Conservation (phyloP, 352 stramenopile species). For the Phytophthora macrochlamydospora region DNA sequence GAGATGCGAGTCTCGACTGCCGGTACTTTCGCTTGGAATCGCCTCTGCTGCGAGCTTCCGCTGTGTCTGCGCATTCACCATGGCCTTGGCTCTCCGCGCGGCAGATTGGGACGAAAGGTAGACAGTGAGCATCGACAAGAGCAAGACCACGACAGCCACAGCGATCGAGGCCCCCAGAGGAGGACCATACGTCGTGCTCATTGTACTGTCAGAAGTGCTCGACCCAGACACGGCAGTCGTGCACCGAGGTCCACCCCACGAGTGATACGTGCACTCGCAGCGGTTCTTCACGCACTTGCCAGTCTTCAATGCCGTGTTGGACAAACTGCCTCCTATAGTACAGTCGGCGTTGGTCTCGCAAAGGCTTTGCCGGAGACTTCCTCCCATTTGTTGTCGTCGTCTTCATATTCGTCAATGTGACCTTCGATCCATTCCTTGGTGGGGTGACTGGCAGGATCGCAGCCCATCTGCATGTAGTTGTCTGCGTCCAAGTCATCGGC, state of each 20-base stretch:
- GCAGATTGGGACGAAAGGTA: too few species aligned
- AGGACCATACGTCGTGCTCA: conserved; percentile 24
- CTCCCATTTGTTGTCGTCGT: conserved; percentile 26
- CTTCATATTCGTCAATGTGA: conserved; percentile 32
- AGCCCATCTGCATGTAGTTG: conserved; percentile 25
- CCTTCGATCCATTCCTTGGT: conserved; percentile 30
- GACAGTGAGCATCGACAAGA: conserved; percentile 25
- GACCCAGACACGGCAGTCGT: conserved; percentile 26
- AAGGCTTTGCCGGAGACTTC: conserved; percentile 19
- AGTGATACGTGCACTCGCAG: conserved; percentile 34
- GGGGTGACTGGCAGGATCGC: conserved; percentile 29
- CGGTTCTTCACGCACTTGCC: conserved; percentile 29
- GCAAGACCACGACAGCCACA: conserved; percentile 30
- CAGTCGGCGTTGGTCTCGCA: conserved; percentile 40
- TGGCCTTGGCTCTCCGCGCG: too few species aligned
- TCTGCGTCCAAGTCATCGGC: conserved; percentile 7
- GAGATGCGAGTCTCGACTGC: conserved; percentile 10
- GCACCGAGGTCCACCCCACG: conserved; percentile 42
- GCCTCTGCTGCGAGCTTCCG: too few species aligned
- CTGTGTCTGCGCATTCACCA: too few species aligned
- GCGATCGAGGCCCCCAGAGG: conserved; percentile 6
- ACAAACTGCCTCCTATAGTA: conserved; percentile 5
- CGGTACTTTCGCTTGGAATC: background rate
- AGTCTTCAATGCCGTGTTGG: conserved; percentile 29
- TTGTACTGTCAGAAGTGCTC: background rate